These are phyloP conservation scores for Hanseniaspora pseudoguilliermondii DNA, from an alignment of 805 yeast genomes.

Conservation along the genomic window DNA sequence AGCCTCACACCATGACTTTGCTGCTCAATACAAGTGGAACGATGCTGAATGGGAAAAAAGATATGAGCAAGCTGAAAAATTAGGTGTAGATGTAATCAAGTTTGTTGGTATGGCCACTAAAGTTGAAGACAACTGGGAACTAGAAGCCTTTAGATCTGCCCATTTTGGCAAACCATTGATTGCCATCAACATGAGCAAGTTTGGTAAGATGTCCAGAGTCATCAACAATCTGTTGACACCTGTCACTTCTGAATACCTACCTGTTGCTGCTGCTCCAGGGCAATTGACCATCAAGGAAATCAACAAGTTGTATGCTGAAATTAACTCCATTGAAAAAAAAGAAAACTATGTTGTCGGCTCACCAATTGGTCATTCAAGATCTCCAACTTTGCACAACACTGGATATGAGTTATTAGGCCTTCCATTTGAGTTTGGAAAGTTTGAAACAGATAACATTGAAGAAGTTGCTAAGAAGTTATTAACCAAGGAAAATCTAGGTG, in stretches of 20 bases:
- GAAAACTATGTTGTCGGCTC: slow-evolving; percentile 64
- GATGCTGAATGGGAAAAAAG: slow-evolving; percentile 61
- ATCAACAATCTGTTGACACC: slow-evolving; percentile 70
- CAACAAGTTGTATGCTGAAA: slow-evolving; percentile 39
- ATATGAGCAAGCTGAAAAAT: slow-evolving; percentile 50
- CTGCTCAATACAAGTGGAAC: slow-evolving; percentile 52
- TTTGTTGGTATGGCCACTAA: slow-evolving; percentile 65
- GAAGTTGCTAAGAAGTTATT: slow-evolving; percentile 44
- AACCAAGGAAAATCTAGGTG: slow-evolving; percentile 54
- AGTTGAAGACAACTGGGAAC: slow-evolving; percentile 52
- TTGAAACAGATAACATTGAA: slow-evolving; percentile 53
- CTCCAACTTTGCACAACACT: slow-evolving; percentile 76
- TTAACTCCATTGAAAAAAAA: slow-evolving; percentile 50
- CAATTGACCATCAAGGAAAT: slow-evolving; percentile 57
- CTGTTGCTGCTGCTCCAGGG: slow-evolving; percentile 68
- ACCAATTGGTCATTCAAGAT: slow-evolving; percentile 77
- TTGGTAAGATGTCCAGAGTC: slow-evolving; percentile 69
- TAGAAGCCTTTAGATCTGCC: slow-evolving; percentile 54
- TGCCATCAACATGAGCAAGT: slow-evolving; percentile 68
- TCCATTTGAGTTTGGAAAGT: slow-evolving; percentile 56
- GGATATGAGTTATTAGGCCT: slow-evolving; percentile 63
- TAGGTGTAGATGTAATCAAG: slow-evolving; percentile 64
- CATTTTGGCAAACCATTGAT: slow-evolving; percentile 52
- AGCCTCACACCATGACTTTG: slow-evolving; percentile 70
- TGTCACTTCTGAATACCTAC: slow-evolving; percentile 58